Evolutionary conservation across 257 asterid genomes (phyloP).

Genomic region (Misopates orontium): DNA sequence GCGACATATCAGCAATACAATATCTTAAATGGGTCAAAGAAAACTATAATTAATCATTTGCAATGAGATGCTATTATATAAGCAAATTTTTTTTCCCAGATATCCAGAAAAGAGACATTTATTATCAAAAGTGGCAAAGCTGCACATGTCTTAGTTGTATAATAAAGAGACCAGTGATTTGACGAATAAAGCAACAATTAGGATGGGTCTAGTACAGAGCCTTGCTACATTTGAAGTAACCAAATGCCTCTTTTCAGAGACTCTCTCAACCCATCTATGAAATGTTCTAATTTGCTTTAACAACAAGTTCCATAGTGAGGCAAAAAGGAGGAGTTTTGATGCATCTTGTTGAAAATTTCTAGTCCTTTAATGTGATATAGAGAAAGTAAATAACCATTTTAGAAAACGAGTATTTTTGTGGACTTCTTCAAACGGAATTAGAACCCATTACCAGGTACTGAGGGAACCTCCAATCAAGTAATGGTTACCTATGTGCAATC

Average conservation of each 20-base stretch:
- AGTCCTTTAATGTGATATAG: background rate
- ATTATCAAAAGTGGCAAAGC: no score
- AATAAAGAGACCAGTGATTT: no score
- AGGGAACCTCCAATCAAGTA: background rate
- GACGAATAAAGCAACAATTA: no score
- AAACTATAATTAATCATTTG: conserved; percentile 18
- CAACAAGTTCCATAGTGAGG: conserved; percentile 6
- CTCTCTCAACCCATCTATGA: no score
- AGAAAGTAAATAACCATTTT: conserved; percentile 9
- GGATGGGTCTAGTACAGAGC: no score
- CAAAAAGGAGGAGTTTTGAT: no score
- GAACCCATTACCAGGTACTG: conserved; percentile 2
- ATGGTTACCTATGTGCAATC: no score
- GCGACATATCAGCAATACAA: conserved; percentile 98
- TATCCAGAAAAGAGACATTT: no score
- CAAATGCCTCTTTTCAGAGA: no score
- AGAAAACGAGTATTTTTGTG: background rate
- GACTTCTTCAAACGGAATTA: background rate
- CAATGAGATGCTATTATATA: background rate
- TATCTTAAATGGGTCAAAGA: conserved; percentile 62
- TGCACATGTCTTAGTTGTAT: no score
- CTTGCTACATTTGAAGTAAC: no score
- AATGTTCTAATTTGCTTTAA: background rate
- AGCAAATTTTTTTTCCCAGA: background rate
- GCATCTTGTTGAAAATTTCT: no score